phyloP scores from a whole-genome alignment of 495 filamentous ascomycete genomes.

The Xylaria intraflava region DNA sequence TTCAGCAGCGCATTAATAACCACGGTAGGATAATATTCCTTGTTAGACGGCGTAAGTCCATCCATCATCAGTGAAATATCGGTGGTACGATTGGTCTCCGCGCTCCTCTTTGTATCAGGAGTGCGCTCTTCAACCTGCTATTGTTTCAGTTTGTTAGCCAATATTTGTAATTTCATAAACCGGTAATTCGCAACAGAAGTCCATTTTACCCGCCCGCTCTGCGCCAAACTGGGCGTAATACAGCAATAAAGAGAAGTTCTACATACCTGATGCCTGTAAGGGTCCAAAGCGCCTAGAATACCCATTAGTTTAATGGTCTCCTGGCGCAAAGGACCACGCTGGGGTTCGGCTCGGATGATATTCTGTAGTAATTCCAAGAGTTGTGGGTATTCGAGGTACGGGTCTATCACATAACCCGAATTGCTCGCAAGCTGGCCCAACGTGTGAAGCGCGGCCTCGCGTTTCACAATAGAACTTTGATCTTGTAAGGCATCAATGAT shows the following conservation, averaged over 20 bases:
- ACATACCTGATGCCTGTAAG: slow-evolving; percentile 82
- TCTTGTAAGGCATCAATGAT: slow-evolving; percentile 91
- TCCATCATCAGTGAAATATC: slow-evolving; percentile 98
- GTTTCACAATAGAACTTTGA: slow-evolving; percentile 77
- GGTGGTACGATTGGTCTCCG: slow-evolving; percentile 61
- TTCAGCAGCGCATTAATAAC: slow-evolving; percentile 92
- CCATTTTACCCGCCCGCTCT: background rate
- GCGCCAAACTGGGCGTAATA: background rate
- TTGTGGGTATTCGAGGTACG: slow-evolving; percentile 89
- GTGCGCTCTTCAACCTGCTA: slow-evolving; percentile 55
- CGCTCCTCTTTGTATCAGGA: slow-evolving; percentile 54
- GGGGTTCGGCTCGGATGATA: slow-evolving; percentile 85
- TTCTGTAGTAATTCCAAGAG: slow-evolving; percentile 85
- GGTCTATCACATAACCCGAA: slow-evolving; percentile 95
- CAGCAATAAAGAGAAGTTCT: slow-evolving; percentile 7
- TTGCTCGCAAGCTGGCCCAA: slow-evolving; percentile 90
- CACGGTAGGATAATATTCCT: slow-evolving; percentile 97
- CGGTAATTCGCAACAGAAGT: background rate
- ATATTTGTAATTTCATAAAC: background rate
- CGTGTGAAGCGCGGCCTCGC: slow-evolving; percentile 84
- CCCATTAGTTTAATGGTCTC: slow-evolving; percentile 95
- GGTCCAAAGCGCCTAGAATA: slow-evolving; percentile 91
- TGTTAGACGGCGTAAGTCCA: slow-evolving; percentile 90
- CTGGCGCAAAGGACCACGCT: slow-evolving; percentile 69
- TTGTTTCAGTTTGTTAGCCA: slow-evolving; percentile 7